Base-by-base conservation (phyloP, 139 green algal genomes). In the Chlamydomonas sp. region DNA sequence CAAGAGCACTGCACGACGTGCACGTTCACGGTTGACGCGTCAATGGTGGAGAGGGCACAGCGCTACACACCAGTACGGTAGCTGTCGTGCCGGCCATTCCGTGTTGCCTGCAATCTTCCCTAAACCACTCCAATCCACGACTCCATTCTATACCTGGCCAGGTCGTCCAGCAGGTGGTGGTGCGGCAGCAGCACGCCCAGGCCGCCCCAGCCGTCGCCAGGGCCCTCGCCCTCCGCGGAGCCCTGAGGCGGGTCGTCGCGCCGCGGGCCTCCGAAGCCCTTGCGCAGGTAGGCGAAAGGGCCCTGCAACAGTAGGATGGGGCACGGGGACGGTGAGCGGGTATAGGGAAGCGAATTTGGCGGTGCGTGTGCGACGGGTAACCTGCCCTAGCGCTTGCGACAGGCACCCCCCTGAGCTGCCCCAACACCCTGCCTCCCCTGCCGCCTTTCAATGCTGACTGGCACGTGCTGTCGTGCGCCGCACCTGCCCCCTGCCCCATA, bases 131-230 rank as follows among this genome's bases (percentile, higher is more conserved):
- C 31, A 49, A 49, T 49, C 31, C 31, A 49, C 31, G 31, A 49
- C 31, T 49, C 31, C 31, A 49, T 49, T 0, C 31, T 49, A 49
- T 49, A 88, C 83, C 63, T 76, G n/a, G 83, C 83, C 16, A 88
- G 83, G 31, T 82, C 74, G 73, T 88, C 83, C 63, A 88, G 75
- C 63, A 88, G 74, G 31, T 77, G 83, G 83, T 88, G 83, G 5
- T 81, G 49, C 63, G 83, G 83, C 83, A 81, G 79, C 15, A 78
- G 66, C 66, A 14, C 10, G 66, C 10, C 66, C 10, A 18, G 66
- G 10, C 31, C 31, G 31, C 31, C 31, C 31, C 31, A 18, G 20
- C 77, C 15, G 67, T 74, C 15, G 1, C 66, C 59, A 9, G 62
- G 63, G 3, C n/a, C 31, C 2, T 63, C 14, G 3, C n/a, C 5